A percentile compares a stretch with the other conserved stretches of the same genome.
Conservation (phyloP, 495 filamentous ascomycete species). For the Parmelia sp. region DNA sequence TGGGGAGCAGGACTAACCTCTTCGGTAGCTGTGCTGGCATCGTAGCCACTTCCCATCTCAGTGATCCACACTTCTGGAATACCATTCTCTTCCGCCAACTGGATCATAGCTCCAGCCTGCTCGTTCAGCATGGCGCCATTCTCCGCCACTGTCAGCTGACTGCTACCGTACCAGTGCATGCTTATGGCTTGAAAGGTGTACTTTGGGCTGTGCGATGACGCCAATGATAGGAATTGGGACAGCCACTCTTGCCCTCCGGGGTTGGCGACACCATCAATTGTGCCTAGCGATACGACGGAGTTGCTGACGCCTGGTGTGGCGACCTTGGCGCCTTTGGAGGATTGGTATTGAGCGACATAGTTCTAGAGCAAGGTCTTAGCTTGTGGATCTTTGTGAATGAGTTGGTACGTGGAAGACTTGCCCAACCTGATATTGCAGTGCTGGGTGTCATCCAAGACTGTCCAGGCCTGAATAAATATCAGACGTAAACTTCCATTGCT, state of each 20-base stretch:
- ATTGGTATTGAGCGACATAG: not conserved
- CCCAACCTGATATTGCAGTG: not conserved
- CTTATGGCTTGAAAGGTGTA: not conserved
- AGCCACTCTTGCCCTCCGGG: not conserved
- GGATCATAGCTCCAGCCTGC: not conserved
- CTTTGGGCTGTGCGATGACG: not conserved
- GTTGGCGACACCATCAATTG: not conserved
- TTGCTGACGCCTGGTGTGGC: not conserved
- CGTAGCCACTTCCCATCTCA: not conserved
- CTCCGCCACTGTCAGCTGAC: not conserved
- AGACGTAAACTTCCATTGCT: not conserved
- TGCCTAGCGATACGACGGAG: not conserved
- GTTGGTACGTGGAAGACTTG: not conserved
- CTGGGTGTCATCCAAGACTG: slow-evolving; percentile 6
- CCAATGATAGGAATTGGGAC: slow-evolving; percentile 1
- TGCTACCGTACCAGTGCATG: slow-evolving; percentile 3
- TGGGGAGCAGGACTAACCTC: not conserved
- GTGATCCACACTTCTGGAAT: slow-evolving; percentile 4
- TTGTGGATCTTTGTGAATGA: not conserved
- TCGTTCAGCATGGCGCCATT: not conserved
- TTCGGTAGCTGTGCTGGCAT: not conserved
- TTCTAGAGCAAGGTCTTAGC: not conserved
- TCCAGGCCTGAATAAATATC: not conserved
- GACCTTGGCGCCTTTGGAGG: not conserved
- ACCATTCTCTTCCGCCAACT: not conserved